A percentile compares a stretch with the other conserved stretches of the same genome.
Evolutionary conservation across 148 eudicot species (phyloP).

Genomic region (Drosera capensis): DNA sequence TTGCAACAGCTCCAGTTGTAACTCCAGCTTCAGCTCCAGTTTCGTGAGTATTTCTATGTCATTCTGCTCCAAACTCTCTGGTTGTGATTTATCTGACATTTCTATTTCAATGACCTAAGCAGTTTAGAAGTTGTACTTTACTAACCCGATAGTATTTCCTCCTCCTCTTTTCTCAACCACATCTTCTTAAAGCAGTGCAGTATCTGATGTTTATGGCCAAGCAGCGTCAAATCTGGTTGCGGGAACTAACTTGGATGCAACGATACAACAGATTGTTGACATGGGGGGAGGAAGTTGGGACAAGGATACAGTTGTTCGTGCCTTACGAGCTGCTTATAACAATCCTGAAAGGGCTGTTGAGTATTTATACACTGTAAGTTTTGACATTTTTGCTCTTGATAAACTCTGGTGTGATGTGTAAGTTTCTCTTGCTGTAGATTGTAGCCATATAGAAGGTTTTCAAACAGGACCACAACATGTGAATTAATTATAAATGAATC

Average conservation of each 20-base stretch:
- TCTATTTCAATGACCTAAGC: background rate
- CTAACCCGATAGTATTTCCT: background rate
- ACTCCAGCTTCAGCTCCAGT: constrained; percentile 29
- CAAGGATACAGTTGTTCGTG: constrained; percentile 69
- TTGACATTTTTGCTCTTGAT: background rate
- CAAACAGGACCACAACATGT: too few species aligned
- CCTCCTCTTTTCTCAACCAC: background rate
- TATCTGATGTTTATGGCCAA: constrained; percentile 52
- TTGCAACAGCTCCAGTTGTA: too few species aligned
- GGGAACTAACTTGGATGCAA: constrained; percentile 47
- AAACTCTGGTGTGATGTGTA: background rate
- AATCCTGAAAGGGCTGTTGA: constrained; percentile 96
- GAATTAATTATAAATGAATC: too few species aligned
- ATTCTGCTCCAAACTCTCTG: background rate
- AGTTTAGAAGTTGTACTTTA: background rate
- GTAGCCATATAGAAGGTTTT: too few species aligned
- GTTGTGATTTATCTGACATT: background rate
- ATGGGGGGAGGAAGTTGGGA: constrained; percentile 98
- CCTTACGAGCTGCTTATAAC: constrained; percentile 77
- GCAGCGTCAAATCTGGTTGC: constrained; percentile 87
- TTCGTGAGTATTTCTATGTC: constrained; percentile 33
- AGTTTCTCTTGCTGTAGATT: background rate
- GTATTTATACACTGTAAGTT: constrained; percentile 66
- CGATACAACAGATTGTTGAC: constrained; percentile 72
- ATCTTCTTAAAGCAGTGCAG: constrained; percentile 18